Percentiles rank a stretch among this genome's conserved stretches.
These are phyloP conservation scores for Lasiosphaeria miniovina DNA, from an alignment of 495 filamentous ascomycete species.

Conservation along the genomic window DNA sequence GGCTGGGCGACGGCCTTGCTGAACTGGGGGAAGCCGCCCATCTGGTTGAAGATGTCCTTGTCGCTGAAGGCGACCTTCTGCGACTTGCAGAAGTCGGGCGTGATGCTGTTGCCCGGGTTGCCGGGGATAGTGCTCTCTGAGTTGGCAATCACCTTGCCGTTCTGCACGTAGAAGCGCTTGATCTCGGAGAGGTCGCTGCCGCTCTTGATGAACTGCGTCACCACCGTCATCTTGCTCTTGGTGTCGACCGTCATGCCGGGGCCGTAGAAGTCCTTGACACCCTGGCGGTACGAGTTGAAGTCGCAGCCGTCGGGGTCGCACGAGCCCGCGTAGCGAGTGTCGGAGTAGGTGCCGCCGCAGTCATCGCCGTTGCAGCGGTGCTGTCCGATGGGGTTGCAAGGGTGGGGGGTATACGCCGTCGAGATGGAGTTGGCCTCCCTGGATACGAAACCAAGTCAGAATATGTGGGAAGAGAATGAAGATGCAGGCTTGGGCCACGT, in stretches of 20 bases:
- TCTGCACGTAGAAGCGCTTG: conserved; percentile 66
- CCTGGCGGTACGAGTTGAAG: conserved; percentile 70
- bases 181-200: conserved; percentile 55
- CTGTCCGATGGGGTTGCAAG: conserved; percentile 57
- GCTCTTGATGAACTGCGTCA: conserved; percentile 61
- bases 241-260: conserved; percentile 60
- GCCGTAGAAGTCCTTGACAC: conserved; percentile 59
- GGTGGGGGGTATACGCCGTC: conserved; percentile 61
- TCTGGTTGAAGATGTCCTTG: conserved; percentile 51
- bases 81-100: conserved; percentile 19
- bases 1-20: conserved; percentile 49
- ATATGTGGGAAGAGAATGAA: background rate
- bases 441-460: background rate
- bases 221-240: conserved; percentile 62
- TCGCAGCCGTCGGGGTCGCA: conserved; percentile 72
- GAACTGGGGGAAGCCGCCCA: conserved; percentile 58
- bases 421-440: conserved; percentile 60
- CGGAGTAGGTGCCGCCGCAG: conserved; percentile 49
- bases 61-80: conserved; percentile 50
- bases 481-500: background rate
- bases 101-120: conserved; percentile 44
- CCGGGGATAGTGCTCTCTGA: conserved; percentile 48
- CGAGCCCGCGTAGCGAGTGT: conserved; percentile 47
- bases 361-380: conserved; percentile 49
- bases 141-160: conserved; percentile 57